These are phyloP conservation scores for Hemerocallis citrina DNA, from an alignment of 106 monocot genomes.

Conservation along the genomic window DNA sequence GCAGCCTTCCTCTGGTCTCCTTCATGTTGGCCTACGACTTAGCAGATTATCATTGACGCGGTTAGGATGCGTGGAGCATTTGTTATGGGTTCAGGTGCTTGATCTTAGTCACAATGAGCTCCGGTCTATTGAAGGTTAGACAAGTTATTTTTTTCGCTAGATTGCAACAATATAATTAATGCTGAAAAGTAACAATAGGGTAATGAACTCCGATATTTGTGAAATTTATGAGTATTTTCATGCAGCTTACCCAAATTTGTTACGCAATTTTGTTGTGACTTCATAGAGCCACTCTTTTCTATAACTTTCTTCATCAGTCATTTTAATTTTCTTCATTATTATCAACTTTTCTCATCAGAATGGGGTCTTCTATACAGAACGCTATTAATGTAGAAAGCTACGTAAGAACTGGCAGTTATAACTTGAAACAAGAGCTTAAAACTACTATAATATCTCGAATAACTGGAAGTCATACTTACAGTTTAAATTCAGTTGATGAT, in stretches of 20 bases:
- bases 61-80: constrained; percentile 57
- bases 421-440: too few relatives aligned
- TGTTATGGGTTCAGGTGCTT: constrained; percentile 80
- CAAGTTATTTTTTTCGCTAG: not conserved
- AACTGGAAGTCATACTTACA: too few relatives aligned
- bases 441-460: too few relatives aligned
- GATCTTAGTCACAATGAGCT: constrained; percentile 94
- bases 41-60: constrained; percentile 58
- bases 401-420: not conserved
- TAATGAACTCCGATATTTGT: too few relatives aligned
- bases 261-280: not conserved
- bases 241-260: too few relatives aligned
- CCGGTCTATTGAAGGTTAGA: constrained; percentile 61
- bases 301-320: not conserved
- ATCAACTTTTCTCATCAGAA: not conserved
- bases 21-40: constrained; percentile 24
- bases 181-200: too few relatives aligned
- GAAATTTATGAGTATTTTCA: too few relatives aligned
- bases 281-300: not conserved
- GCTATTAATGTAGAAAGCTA: not conserved
- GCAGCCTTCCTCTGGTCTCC: constrained; percentile 1
- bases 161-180: too few relatives aligned
- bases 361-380: not conserved
- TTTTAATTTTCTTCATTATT: not conserved
- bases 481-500: too few relatives aligned